Base-by-base conservation (phyloP, 202 grass and related monocot genomes). In the Musa balbisiana region DNA sequence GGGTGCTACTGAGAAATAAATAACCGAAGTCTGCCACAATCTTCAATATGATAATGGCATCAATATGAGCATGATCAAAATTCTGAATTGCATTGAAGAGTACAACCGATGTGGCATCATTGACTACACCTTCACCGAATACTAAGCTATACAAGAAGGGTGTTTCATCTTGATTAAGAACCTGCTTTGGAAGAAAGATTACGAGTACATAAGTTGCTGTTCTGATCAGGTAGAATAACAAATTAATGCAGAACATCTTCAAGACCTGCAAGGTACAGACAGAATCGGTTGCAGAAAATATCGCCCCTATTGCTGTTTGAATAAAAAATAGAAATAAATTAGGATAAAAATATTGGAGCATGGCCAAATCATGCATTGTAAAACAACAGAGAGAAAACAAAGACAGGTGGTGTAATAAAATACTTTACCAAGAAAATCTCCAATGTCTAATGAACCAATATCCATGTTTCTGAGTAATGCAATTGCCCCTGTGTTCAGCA, bases 231-330 rank as follows among this genome's bases (percentile, higher is more conserved):
- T 19, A 14, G 26, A 53, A 73, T 25, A 53, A 19, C 12, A 72
- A 64, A 51, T 65, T 68, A 54, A 6, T 50, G 53, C 22, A 9
- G 17, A 49, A 13, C 76, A 10, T 19, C 16, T 73, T 69, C 54
- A 22, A 14, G 81, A 99, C 95, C 95, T 99, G 95, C 67, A 99
- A 76, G 3, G 95, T 99, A 79, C 95, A 99, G 49, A 99, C 95
- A 78, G 95, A 99, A 75, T 99, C 95, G 70, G 95, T 99, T 62
- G 95, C 95, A 53, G 95, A 99, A 92, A 99, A 99, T 83, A 99
- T 99, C 23, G 95, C 95, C 79, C 91, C 95, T 76, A 99, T 89
- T 62, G 95, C 95, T 99, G 87, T 51, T 92, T 73, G 76, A 75
- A 50, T n/a, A 73, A 56, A 55, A 70, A 17, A 33, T 56, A 29